Percentiles rank a stretch among this genome's conserved stretches.
Conservation (phyloP, 2,329 filamentous ascomycete species). For the Aspergillus oerlinghausenensis region DNA sequence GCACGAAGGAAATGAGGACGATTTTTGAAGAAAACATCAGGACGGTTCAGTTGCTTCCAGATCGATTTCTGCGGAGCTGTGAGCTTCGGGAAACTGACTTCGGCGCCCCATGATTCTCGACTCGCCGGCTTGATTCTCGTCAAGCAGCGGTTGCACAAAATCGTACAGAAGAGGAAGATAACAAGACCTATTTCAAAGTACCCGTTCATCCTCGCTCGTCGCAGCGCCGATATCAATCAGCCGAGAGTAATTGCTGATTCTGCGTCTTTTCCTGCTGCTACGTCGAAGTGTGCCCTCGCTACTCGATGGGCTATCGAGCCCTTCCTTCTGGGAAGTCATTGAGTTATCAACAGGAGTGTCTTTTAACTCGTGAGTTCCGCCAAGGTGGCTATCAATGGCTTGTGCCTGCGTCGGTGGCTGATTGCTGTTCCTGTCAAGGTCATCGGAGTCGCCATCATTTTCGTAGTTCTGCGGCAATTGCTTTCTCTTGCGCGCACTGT, state of each 20-base stretch:
- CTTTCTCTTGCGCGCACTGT: neutral
- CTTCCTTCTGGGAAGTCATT: neutral
- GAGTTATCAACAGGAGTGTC: neutral
- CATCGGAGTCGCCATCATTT: neutral
- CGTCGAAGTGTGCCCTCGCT: slow-evolving; percentile 8
- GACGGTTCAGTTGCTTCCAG: no score
- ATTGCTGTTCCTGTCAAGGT: slow-evolving; percentile 6
- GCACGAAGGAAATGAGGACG: no score
- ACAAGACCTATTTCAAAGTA: neutral
- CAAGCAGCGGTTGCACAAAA: neutral
- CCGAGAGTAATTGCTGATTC: slow-evolving; percentile 28
- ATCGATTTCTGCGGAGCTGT: no score
- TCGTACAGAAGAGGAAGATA: neutral
- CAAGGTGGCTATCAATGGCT: neutral
- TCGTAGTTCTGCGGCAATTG: neutral
- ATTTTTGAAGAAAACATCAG: no score
- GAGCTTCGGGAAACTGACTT: neutral
- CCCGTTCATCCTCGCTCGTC: slow-evolving; percentile 16
- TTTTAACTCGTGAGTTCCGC: neutral
- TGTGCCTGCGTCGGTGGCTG: neutral
- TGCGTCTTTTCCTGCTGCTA: slow-evolving; percentile 23
- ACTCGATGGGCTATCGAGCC: neutral
- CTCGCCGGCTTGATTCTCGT: neutral
- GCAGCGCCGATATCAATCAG: slow-evolving; percentile 26
- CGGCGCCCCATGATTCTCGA: neutral